Base-by-base conservation (phyloP, 164 flowering plant genomes). In the Magnolia officinalis region DNA sequence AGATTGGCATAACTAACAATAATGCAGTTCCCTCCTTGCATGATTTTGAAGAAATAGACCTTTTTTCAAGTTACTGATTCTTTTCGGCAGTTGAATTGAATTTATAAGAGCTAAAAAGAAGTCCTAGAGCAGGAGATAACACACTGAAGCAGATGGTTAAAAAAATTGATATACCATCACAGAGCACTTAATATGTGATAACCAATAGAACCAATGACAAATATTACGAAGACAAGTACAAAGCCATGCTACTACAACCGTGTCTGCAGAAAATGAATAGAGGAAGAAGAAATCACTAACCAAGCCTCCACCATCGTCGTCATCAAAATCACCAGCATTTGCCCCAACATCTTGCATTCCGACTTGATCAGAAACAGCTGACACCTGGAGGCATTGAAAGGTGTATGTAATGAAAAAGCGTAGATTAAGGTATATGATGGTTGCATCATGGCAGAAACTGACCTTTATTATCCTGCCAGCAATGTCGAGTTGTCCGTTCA, bases 281-380 rank as follows among this genome's bases (percentile, higher is more conserved):
- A 19, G 50, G 20, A 63, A 55, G 49, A 68, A 52, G 74, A 63
- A 55, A 45, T 70, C 74, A 86, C 96, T 89, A 45, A 95, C 99
- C 98, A 95, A 87, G 79, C 97, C 95, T 75, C 91, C 93, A 9
- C 98, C 98, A 69, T 93, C 99, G 76, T 92, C 97, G 77, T 95
- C 98, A 84, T 93, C 99, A 82, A 95, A 85, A 84, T 95, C 97
- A 80, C 87, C 93, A 81, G 93, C 78, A 81, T 86, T 91, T 58
- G 76, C 85, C 24, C 90, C 97, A 75, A 81, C 81, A 80, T 95
- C 98, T 86, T 86, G 97, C 81, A 83, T 71, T 71, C 90, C 94
- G 73, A 80, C 79, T 82, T 92, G 98, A 87, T 95, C 98, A 69
- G 98, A 87, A 78, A 95, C 86, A 79, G 95, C 90, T 59, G 99